These are phyloP conservation scores for Alternaria arbusti DNA, from an alignment of 2,329 filamentous ascomycete species.

Conservation along the genomic window DNA sequence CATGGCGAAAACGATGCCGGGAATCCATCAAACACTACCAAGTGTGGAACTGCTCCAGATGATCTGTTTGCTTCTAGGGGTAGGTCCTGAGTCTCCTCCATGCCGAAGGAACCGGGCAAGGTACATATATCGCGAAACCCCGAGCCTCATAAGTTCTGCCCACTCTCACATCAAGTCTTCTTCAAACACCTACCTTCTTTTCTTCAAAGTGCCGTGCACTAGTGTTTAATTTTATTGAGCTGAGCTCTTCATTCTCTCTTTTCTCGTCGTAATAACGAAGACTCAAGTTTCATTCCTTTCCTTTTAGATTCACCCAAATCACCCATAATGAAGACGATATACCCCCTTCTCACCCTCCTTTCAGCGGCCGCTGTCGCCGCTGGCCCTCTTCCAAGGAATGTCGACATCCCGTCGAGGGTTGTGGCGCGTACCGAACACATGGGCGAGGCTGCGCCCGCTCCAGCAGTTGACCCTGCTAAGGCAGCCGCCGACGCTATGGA, in stretches of 20 bases:
- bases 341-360: conserved; percentile 30
- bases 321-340: conserved; percentile 33
- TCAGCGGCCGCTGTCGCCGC: conserved; percentile 26
- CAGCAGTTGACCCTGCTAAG: conserved; percentile 12
- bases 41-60: conserved; percentile 5
- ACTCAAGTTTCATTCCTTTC: background rate
- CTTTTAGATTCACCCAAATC: background rate
- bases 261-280: conserved; percentile 2
- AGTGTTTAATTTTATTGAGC: conserved; percentile 29
- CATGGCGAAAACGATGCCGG: conserved; percentile 7
- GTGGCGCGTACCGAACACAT: conserved; percentile 19
- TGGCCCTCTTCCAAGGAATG: conserved; percentile 23
- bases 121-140: conserved; percentile 18
- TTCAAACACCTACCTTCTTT: conserved; percentile 19
- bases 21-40: conserved; percentile 22
- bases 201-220: conserved; percentile 31
- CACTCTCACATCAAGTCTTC: conserved; percentile 8
- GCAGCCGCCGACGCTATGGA: conserved; percentile 15
- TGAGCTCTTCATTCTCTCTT: conserved; percentile 31
- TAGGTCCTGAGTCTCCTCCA: conserved; percentile 7
- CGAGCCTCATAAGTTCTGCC: background rate
- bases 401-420: conserved; percentile 12
- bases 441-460: conserved; percentile 12
- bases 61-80: conserved; percentile 16
- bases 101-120: background rate